Percentiles rank a stretch among this genome's conserved stretches.
phyloP scores from a whole-genome alignment of 2,329 filamentous ascomycete species.

The Sarocladium strictum region DNA sequence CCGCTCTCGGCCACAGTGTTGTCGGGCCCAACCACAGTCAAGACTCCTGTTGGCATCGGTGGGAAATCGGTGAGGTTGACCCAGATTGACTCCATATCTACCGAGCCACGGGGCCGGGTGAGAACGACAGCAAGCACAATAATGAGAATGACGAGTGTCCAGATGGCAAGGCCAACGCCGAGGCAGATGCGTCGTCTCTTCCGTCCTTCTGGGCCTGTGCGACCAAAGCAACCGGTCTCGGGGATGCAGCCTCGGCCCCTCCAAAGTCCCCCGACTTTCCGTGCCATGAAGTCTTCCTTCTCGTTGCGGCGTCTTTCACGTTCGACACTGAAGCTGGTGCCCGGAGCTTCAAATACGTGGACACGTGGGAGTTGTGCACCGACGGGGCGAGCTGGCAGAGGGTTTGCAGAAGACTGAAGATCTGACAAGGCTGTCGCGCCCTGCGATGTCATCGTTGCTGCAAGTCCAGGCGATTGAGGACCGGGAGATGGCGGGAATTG shows the following conservation, averaged over 20 bases:
- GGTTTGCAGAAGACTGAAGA: slow-evolving; percentile 33
- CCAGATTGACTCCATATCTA: slow-evolving; percentile 51
- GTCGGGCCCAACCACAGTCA: slow-evolving; percentile 70
- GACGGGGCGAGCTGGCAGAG: slow-evolving; percentile 35
- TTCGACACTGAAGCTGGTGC: slow-evolving; percentile 39
- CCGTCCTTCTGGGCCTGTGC: slow-evolving; percentile 56
- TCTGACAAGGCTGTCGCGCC: slow-evolving; percentile 55
- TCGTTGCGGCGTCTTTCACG: slow-evolving; percentile 51
- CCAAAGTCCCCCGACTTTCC: slow-evolving; percentile 56
- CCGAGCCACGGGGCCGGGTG: slow-evolving; percentile 18
- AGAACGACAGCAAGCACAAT: slow-evolving; percentile 55
- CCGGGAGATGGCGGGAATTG: slow-evolving; percentile 53
- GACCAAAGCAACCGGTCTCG: slow-evolving; percentile 58
- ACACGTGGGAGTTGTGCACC: slow-evolving; percentile 41
- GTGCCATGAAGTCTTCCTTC: slow-evolving; percentile 58
- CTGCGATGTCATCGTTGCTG: slow-evolving; percentile 56
- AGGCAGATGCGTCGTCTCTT: slow-evolving; percentile 57
- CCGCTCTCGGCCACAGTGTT: slow-evolving; percentile 56
- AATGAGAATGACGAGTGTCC: slow-evolving; percentile 50
- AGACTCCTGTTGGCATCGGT: slow-evolving; percentile 76
- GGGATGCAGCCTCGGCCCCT: slow-evolving; percentile 59
- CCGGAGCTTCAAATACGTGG: slow-evolving; percentile 35
- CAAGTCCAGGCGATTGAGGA: slow-evolving; percentile 56
- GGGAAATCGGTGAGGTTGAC: slow-evolving; percentile 83
- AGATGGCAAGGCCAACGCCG: slow-evolving; percentile 41